Conservation (phyloP, 306 rosid species). For the Ormosia emarginata region DNA sequence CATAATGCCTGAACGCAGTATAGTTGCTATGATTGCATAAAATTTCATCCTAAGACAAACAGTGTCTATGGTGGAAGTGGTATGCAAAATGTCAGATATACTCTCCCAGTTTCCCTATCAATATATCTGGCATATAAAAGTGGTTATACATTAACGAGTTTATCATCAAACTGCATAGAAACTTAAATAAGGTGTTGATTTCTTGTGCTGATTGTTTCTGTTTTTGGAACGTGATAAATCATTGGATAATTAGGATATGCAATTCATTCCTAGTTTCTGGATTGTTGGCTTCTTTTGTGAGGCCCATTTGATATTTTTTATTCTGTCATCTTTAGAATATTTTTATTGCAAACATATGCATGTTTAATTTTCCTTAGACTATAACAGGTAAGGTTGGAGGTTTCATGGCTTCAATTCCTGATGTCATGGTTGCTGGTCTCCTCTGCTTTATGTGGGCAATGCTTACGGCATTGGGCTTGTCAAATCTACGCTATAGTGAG, state of each 20-base stretch:
- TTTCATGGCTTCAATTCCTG: conserved; percentile 92
- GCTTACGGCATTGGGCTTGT: conserved; percentile 93
- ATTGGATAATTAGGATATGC: neutral
- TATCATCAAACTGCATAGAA: neutral
- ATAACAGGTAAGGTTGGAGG: conserved; percentile 93
- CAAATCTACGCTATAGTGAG: conserved; percentile 97
- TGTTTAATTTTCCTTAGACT: conserved; percentile 6
- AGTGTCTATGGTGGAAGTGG: neutral
- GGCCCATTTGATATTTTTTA: neutral
- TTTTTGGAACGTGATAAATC: neutral
- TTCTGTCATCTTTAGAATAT: neutral
- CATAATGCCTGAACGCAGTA: neutral
- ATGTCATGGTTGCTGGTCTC: conserved; percentile 96
- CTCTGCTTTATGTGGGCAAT: conserved; percentile 99
- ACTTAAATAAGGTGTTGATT: neutral
- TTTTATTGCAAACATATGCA: neutral
- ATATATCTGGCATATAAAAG: neutral
- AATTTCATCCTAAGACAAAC: neutral
- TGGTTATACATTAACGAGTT: neutral
- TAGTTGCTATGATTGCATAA: neutral
- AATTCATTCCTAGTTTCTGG: neutral
- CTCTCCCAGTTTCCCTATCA: neutral
- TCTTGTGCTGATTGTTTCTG: neutral
- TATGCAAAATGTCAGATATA: neutral
- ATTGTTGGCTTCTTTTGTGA: neutral